phyloP scores from a whole-genome alignment of 1,284 basidiomycete genomes.

The Marasmius oreades region DNA sequence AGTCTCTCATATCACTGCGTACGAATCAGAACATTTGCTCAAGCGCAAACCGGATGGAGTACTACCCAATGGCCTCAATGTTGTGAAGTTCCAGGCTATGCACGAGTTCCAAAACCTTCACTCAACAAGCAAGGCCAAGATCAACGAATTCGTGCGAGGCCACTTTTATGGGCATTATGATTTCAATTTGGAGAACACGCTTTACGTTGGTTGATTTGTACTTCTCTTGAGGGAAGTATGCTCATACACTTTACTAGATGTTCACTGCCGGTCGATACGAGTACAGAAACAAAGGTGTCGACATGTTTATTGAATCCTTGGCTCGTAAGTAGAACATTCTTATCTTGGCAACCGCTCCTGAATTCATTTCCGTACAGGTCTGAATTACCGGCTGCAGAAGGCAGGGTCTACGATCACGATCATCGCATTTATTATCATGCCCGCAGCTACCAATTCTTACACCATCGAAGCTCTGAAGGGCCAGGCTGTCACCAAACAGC shows the following conservation, averaged over 20 bases:
- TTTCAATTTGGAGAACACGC: constrained; percentile 93
- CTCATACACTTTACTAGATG: constrained; percentile 45
- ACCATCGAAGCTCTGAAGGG: constrained; percentile 98
- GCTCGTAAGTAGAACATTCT: constrained; percentile 55
- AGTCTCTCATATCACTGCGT: constrained; percentile 96
- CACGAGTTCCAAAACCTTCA: constrained; percentile 98
- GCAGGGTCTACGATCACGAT: constrained; percentile 79
- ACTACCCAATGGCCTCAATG: constrained; percentile 96
- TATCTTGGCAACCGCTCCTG: not conserved
- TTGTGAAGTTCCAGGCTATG: constrained; percentile 94
- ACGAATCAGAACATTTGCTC: constrained; percentile 92
- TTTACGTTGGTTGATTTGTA: constrained; percentile 62
- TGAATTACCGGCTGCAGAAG: constrained; percentile 88
- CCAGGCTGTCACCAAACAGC: constrained; percentile 95
- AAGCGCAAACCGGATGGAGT: constrained; percentile 98
- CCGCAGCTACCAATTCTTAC: constrained; percentile 93
- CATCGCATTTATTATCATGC: constrained; percentile 99
- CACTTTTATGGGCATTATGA: constrained; percentile 99
- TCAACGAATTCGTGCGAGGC: constrained; percentile 95
- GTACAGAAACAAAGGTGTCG: constrained; percentile 98
- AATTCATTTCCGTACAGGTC: constrained; percentile 32
- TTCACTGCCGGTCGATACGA: constrained; percentile 99
- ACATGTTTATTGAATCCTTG: constrained; percentile 98
- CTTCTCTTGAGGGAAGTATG: not conserved
- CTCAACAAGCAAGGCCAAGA: constrained; percentile 90